Conservation (phyloP, 2,329 filamentous ascomycete species). For the Exophiala dermatitidis region DNA sequence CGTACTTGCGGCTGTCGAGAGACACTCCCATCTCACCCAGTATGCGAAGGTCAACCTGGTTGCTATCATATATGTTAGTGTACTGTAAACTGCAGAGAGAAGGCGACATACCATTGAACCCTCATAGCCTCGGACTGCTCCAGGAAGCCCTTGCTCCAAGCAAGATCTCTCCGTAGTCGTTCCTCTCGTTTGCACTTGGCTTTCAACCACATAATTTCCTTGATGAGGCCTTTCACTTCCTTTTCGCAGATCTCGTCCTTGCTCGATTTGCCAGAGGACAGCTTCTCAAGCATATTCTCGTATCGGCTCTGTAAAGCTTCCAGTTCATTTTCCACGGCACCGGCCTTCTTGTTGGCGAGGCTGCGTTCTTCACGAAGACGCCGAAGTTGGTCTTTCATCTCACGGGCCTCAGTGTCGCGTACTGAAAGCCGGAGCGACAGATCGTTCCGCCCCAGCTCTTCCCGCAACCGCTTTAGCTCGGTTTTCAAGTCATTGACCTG, state of each 20-base stretch:
- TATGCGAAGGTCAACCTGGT: slow-evolving; percentile 81
- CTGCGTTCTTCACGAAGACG: slow-evolving; percentile 47
- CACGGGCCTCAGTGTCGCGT: slow-evolving; percentile 58
- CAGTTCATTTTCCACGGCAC: slow-evolving; percentile 37
- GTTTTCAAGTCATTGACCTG: slow-evolving; percentile 49
- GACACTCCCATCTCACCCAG: slow-evolving; percentile 74
- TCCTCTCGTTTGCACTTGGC: slow-evolving; percentile 74
- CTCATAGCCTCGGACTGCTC: slow-evolving; percentile 62
- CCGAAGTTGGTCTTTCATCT: slow-evolving; percentile 54
- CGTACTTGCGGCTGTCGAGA: slow-evolving; percentile 32
- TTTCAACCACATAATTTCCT: slow-evolving; percentile 88
- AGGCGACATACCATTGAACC: slow-evolving; percentile 65
- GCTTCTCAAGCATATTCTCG: slow-evolving; percentile 52
- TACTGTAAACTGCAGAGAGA: slow-evolving; percentile 5
- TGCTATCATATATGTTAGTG: slow-evolving; percentile 52
- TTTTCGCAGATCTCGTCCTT: slow-evolving; percentile 48
- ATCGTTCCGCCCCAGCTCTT: slow-evolving; percentile 41
- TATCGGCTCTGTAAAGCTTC: slow-evolving; percentile 52
- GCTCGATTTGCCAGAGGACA: slow-evolving; percentile 32
- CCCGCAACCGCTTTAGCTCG: slow-evolving; percentile 58
- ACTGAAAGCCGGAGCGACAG: slow-evolving; percentile 65
- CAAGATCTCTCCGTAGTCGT: slow-evolving; percentile 68
- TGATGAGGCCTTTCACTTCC: slow-evolving; percentile 70
- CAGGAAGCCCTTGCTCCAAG: slow-evolving; percentile 81
- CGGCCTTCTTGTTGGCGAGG: slow-evolving; percentile 36